A percentile compares a stretch with the other conserved stretches of the same genome.
These are phyloP conservation scores for Cicer bijugum DNA, from an alignment of 306 rosid species.

Conservation along the genomic window DNA sequence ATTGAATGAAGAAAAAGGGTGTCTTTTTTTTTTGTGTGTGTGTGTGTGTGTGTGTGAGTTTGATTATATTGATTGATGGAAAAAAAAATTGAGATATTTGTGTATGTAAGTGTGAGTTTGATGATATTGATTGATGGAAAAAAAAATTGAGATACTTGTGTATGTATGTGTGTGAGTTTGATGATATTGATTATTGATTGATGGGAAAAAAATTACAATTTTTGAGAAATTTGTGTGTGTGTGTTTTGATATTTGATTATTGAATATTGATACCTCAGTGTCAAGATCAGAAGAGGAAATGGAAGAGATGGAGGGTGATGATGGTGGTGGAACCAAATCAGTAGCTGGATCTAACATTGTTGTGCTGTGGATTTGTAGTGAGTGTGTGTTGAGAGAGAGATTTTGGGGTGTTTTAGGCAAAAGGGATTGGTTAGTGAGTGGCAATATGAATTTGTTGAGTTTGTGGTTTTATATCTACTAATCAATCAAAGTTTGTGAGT, in stretches of 20 bases:
- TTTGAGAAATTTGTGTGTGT: no score
- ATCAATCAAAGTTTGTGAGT: conserved; percentile 22
- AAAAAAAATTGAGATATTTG: neutral
- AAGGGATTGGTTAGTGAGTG: neutral
- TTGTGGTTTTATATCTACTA: conserved; percentile 34
- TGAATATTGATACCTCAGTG: conserved; percentile 60
- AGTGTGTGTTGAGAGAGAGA: neutral
- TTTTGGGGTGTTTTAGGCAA: conserved; percentile 15
- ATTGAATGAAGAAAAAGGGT: neutral
- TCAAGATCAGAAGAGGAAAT: conserved; percentile 98
- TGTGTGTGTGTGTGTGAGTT: neutral
- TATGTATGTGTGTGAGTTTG: neutral
- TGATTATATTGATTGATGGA: neutral
- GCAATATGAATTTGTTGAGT: neutral
- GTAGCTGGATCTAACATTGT: conserved; percentile 81
- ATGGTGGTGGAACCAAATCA: conserved; percentile 80
- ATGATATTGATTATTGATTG: no score
- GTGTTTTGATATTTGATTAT: no score
- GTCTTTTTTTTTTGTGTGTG: neutral
- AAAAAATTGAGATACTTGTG: neutral
- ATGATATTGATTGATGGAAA: no score
- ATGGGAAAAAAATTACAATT: no score
- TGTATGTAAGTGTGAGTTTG: no score
- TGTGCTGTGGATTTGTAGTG: neutral
- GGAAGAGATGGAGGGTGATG: conserved; percentile 90